phyloP scores from a whole-genome alignment of 129 eudicot genomes.

The Flaveria linearis region DNA sequence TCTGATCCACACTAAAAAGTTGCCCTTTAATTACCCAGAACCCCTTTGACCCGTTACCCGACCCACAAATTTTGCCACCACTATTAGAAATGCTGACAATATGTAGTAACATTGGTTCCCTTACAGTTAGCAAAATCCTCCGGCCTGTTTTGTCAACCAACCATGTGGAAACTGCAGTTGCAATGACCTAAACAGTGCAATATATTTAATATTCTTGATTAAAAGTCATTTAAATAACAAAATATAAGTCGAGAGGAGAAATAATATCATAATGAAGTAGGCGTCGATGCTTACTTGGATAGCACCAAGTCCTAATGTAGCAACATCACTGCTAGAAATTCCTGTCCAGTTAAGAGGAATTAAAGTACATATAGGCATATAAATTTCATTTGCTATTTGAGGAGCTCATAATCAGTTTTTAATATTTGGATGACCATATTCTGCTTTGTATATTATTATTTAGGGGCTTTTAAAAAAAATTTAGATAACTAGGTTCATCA shows the following conservation, averaged over 20 bases:
- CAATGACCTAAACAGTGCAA: constrained; percentile 58
- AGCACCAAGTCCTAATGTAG: constrained; percentile 89
- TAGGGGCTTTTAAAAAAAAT: no score
- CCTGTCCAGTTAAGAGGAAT: constrained; percentile 47
- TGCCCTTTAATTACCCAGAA: not conserved
- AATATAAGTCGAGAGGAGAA: not conserved
- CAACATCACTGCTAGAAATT: constrained; percentile 72
- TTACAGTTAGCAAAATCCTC: constrained; percentile 78
- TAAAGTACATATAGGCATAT: not conserved
- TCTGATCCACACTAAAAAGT: not conserved
- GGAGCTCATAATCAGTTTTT: not conserved
- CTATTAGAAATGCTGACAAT: constrained; percentile 3
- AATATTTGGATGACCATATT: not conserved
- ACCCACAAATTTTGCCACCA: not conserved
- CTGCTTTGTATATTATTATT: not conserved
- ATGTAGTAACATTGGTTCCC: constrained; percentile 30
- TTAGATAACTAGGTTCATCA: no score
- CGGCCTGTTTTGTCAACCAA: constrained; percentile 97
- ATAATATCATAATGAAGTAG: constrained; percentile 1
- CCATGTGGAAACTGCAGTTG: constrained; percentile 87
- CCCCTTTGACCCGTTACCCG: constrained; percentile 14
- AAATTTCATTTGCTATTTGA: not conserved
- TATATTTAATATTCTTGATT: not conserved
- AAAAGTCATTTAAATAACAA: constrained; percentile 2
- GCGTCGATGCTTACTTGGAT: constrained; percentile 60